Base-by-base conservation (phyloP, 1,284 basidiomycete species). In the Rhizopogon parksii region DNA sequence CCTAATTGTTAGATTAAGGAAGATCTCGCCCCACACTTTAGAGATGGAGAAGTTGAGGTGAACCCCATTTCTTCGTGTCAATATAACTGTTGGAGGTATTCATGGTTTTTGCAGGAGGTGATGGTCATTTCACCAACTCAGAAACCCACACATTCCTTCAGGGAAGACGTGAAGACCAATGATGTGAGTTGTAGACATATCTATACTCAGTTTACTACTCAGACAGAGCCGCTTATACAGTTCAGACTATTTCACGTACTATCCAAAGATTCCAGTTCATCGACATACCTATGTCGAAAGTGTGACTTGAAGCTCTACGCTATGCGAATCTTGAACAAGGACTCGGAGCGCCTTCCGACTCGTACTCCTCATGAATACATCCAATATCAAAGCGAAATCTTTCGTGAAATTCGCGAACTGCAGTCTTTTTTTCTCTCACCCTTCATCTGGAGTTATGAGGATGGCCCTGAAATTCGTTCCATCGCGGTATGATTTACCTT, bases 391-490 rank as follows among this genome's bases (percentile, higher is more conserved):
- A 78, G 56, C 76, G 79, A 50, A 14, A 50, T 36, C 11, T 49
- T 27, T 14, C 14, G 36, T 27, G 27, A 37, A 62, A 64, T 80
- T 39, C 68, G 66, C 11, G 73, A 75, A 47, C 59, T 71, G 36
- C 64, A 64, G n/a, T 76, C 78, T 50, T 76, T 80, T 0, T 90
- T 88, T 65, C 69, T 86, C 46, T 73, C 79, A 4, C 72, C 71
- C 52, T 69, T 89, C 6, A 74, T 77, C 59, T 83, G 82, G 73
- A 76, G 77, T 32, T 87, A 88, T 60, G 78, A 82, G 47, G 82
- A 84, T 57, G 72, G 74, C 53, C 75, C 81, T 55, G 76, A 80
- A 53, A 73, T 85, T 35, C 84, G 80, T 56, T 64, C 82, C 12
- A 72, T 80, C 9, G 73, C 75, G 62, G 85, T 77, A 57, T 49